Conservation (phyloP, 1,284 basidiomycete genomes). For the Cystobasidium slooffiae region DNA sequence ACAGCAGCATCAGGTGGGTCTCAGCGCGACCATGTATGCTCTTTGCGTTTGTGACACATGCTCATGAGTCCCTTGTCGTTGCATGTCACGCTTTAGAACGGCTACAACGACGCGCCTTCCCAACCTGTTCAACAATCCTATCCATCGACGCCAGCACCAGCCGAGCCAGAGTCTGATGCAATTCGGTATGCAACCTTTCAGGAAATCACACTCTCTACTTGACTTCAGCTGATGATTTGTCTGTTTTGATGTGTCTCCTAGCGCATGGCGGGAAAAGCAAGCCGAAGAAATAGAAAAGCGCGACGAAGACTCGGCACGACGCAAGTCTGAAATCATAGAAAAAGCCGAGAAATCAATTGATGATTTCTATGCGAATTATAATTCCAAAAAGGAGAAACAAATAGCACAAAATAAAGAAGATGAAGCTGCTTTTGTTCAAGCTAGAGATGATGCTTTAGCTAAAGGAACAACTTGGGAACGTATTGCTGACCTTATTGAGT, state of each 20-base stretch:
- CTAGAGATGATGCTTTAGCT: slow-evolving; percentile 75
- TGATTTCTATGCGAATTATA: slow-evolving; percentile 93
- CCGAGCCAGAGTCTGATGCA: slow-evolving; percentile 44
- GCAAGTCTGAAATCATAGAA: slow-evolving; percentile 81
- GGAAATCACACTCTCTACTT: background rate
- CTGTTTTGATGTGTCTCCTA: slow-evolving; percentile 54
- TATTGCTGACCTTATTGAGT: slow-evolving; percentile 81
- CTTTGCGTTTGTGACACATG: background rate
- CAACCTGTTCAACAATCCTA: slow-evolving; percentile 20
- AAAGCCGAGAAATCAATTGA: slow-evolving; percentile 93
- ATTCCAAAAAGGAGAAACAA: slow-evolving; percentile 85
- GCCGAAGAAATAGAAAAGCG: slow-evolving; percentile 80
- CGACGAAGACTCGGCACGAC: slow-evolving; percentile 73
- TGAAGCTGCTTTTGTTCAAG: slow-evolving; percentile 78
- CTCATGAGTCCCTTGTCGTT: background rate
- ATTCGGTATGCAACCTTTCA: slow-evolving; percentile 15
- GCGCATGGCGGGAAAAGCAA: slow-evolving; percentile 87
- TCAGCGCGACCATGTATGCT: background rate
- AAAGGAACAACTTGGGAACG: slow-evolving; percentile 95
- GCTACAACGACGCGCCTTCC: slow-evolving; percentile 26
- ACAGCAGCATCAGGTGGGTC: slow-evolving; percentile 23
- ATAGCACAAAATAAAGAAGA: slow-evolving; percentile 97
- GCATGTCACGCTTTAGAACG: slow-evolving; percentile 31
- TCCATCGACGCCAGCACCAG: slow-evolving; percentile 20
- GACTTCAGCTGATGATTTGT: background rate